phyloP scores from a whole-genome alignment of 345 rosid species.

The Populus ilicifolia region DNA sequence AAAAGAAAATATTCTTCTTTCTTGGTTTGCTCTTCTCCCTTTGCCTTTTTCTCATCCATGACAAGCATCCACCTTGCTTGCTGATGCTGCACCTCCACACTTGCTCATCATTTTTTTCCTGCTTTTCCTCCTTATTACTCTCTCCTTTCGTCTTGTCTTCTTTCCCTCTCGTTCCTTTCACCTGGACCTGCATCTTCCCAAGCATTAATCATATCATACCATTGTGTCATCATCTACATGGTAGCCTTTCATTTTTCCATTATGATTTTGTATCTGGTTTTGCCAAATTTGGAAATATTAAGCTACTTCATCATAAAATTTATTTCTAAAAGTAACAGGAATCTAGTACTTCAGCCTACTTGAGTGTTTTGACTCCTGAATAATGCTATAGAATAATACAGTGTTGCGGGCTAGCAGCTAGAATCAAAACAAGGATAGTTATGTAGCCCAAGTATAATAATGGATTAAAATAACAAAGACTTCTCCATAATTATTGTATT shows the following conservation, averaged over 20 bases:
- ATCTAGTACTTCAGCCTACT: not conserved
- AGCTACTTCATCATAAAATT: not conserved
- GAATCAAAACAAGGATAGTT: too few relatives aligned
- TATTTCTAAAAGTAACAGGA: not conserved
- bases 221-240: too few relatives aligned
- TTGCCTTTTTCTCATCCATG: slow-evolving; percentile 61
- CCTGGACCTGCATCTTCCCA: slow-evolving; percentile 29
- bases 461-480: too few relatives aligned
- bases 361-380: not conserved
- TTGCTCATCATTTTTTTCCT: slow-evolving; percentile 11
- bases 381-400: too few relatives aligned
- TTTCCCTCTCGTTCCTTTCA: slow-evolving; percentile 30
- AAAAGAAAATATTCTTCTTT: slow-evolving; percentile 40
- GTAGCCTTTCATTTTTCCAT: not conserved
- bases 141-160: slow-evolving; percentile 23
- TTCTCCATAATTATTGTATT: too few relatives aligned
- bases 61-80: slow-evolving; percentile 55
- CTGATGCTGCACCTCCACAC: slow-evolving; percentile 29
- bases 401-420: too few relatives aligned
- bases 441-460: too few relatives aligned
- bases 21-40: slow-evolving; percentile 42
- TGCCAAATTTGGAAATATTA: not conserved
- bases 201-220: not conserved
- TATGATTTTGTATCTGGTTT: not conserved
- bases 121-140: slow-evolving; percentile 14